phyloP scores from a whole-genome alignment of 1,139 yeast genomes.

The Geotrichum histeridarum region DNA sequence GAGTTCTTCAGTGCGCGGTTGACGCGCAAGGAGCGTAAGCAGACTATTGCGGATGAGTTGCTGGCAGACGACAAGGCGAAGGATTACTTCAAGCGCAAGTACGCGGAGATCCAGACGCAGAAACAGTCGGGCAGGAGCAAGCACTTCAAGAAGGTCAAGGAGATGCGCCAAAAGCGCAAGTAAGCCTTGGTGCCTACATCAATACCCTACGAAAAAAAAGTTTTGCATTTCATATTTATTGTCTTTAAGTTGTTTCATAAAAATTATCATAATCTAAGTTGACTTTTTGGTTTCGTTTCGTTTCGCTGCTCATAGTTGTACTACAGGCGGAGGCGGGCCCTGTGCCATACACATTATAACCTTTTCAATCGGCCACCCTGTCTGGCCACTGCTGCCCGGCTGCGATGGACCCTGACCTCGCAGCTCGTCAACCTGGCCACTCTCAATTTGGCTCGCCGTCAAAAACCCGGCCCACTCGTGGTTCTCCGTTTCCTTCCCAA shows the following conservation, averaged over 20 bases:
- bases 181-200: conserved; percentile 12
- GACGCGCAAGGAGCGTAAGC: conserved; percentile 65
- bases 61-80: conserved; percentile 66
- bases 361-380: conserved; percentile 33
- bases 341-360: conserved; percentile 29
- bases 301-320: background rate
- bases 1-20: conserved; percentile 74
- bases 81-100: conserved; percentile 80
- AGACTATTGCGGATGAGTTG: conserved; percentile 75
- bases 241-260: background rate
- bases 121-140: conserved; percentile 74
- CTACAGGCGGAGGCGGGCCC: conserved; percentile 20
- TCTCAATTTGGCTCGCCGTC: conserved; percentile 48
- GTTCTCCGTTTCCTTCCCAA: conserved; percentile 50
- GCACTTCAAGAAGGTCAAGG: conserved; percentile 60
- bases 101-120: conserved; percentile 66
- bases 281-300: background rate
- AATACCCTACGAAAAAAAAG: conserved; percentile 23
- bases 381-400: conserved; percentile 7
- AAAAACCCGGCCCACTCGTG: conserved; percentile 60
- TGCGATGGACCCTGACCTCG: conserved; percentile 12
- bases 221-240: background rate
- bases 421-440: conserved; percentile 36
- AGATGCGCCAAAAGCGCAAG: conserved; percentile 50
- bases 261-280: background rate